phyloP scores from a whole-genome alignment of 768 basidiomycete species.

The Mycena crocata region DNA sequence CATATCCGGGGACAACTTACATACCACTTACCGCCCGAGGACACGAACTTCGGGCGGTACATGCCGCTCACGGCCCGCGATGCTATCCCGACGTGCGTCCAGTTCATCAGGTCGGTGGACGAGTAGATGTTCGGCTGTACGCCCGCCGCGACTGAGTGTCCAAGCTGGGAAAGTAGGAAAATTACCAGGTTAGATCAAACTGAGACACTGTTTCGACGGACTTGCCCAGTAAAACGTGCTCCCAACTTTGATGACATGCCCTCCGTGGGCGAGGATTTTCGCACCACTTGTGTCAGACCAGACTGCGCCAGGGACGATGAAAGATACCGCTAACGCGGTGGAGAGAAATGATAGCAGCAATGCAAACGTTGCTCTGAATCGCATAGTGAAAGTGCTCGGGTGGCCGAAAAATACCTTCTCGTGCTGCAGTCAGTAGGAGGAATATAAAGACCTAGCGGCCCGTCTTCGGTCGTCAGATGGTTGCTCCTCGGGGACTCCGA shows the following conservation, averaged over 20 bases:
- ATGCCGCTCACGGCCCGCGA: slow-evolving; percentile 4
- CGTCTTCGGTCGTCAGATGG: slow-evolving; percentile 1
- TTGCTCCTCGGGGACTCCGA: neutral
- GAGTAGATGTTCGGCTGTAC: slow-evolving; percentile 20
- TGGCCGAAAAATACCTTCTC: neutral
- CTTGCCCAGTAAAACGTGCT: slow-evolving; percentile 25
- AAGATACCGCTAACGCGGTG: slow-evolving; percentile 23
- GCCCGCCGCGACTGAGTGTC: slow-evolving; percentile 13
- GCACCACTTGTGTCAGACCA: slow-evolving; percentile 27
- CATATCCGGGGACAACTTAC: slow-evolving; percentile 12
- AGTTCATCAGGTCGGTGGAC: slow-evolving; percentile 28
- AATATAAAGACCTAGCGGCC: slow-evolving; percentile 14
- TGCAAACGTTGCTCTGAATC: slow-evolving; percentile 13
- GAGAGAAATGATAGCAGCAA: slow-evolving; percentile 12
- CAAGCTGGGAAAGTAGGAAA: slow-evolving; percentile 7
- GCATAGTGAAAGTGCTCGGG: slow-evolving; percentile 5
- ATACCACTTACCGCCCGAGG: slow-evolving; percentile 35
- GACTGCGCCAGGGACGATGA: slow-evolving; percentile 26
- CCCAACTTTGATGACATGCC: slow-evolving; percentile 24
- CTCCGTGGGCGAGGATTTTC: slow-evolving; percentile 22
- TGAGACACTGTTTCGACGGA: no score
- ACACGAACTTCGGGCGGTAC: slow-evolving; percentile 31
- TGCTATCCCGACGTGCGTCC: slow-evolving; percentile 19
- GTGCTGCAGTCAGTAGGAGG: no score
- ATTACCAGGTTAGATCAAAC: neutral